Conservation (phyloP, 228 moss, liverwort and hornwort genomes). For the Sphagnum fallax region DNA sequence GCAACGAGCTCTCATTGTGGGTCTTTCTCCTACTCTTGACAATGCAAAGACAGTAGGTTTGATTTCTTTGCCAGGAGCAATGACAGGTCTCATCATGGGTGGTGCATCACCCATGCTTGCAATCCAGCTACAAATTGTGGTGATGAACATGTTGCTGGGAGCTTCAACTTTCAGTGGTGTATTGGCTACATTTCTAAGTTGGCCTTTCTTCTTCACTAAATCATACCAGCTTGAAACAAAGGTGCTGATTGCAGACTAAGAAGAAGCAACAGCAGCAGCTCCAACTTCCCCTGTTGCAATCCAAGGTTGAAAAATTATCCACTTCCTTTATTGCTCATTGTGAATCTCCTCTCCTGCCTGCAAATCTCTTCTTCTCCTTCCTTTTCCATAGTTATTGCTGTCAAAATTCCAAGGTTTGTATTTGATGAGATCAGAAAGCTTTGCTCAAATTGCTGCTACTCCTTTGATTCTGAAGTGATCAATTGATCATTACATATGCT, state of each 20-base stretch:
- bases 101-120: conserved; percentile 91
- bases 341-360: no score
- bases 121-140: conserved; percentile 85
- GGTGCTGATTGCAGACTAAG: conserved; percentile 39
- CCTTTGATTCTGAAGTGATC: no score
- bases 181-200: conserved; percentile 69
- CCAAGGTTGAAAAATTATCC: no score
- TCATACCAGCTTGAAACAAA: conserved; percentile 67
- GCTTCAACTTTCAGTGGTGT: conserved; percentile 86
- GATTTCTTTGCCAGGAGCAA: conserved; percentile 85
- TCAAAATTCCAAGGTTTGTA: no score
- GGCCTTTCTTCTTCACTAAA: conserved; percentile 93
- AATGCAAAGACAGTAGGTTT: conserved; percentile 77
- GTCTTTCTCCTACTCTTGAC: conserved; percentile 60
- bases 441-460: no score
- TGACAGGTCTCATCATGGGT: conserved; percentile 98
- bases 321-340: no score
- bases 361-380: no score
- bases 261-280: no score
- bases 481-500: no score
- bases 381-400: no score
- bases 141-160: conserved; percentile 85
- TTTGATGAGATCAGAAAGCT: no score
- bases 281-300: no score
- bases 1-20: conserved; percentile 59